Evolutionary conservation across 208 protist species (phyloP).

Genomic region (Giardia muris): DNA sequence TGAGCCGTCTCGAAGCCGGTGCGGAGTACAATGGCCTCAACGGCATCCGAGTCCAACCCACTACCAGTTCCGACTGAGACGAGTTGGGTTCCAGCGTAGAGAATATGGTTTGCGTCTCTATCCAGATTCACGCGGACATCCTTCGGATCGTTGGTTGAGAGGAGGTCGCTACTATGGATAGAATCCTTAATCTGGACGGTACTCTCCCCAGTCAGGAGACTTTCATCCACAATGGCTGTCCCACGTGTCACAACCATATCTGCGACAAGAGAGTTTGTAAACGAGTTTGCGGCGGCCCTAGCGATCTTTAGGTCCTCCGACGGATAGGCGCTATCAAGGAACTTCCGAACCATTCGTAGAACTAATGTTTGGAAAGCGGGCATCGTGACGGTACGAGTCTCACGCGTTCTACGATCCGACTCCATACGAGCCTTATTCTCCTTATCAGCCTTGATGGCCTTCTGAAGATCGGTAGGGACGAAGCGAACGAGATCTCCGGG

Average conservation of each 20-base stretch:
- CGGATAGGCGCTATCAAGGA: neutral
- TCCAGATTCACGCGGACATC: neutral
- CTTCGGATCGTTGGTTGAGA: neutral
- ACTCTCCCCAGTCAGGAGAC: neutral
- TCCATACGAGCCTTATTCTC: neutral
- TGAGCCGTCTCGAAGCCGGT: neutral
- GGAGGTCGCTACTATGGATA: neutral
- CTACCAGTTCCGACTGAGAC: no score
- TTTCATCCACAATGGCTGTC: neutral
- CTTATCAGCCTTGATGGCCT: neutral
- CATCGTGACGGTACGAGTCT: neutral
- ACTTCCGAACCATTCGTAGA: neutral
- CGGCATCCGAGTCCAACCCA: neutral
- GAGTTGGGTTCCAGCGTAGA: neutral
- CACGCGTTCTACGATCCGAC: neutral
- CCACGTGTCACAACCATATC: neutral
- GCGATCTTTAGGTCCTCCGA: neutral
- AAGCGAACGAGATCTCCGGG: slow-evolving; percentile 10
- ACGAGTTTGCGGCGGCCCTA: neutral
- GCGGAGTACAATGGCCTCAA: neutral
- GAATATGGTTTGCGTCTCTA: neutral
- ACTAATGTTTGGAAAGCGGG: neutral
- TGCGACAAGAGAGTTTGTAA: neutral
- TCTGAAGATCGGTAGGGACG: neutral
- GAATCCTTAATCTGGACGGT: neutral